phyloP scores from a whole-genome alignment of 2,329 filamentous ascomycete species.

The Paraphoma chrysanthemicola region DNA sequence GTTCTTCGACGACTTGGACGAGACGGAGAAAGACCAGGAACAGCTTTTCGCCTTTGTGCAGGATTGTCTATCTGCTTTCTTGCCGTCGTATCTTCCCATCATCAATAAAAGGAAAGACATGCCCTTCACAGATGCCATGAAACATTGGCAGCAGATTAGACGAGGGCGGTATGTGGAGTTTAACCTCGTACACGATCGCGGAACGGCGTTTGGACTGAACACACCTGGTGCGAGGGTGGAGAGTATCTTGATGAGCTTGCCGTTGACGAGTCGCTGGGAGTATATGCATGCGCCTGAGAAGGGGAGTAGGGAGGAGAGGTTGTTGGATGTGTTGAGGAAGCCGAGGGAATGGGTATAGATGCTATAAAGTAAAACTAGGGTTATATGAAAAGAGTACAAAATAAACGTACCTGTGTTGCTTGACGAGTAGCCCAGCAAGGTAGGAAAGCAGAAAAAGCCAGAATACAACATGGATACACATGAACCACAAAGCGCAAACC shows the following conservation, averaged over 20 bases:
- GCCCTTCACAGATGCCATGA: slow-evolving; percentile 84
- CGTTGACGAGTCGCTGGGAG: slow-evolving; percentile 89
- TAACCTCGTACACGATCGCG: slow-evolving; percentile 95
- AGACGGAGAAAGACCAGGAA: slow-evolving; percentile 83
- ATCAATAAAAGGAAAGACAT: slow-evolving; percentile 88
- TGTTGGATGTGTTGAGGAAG: slow-evolving; percentile 74
- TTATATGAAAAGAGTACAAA: too few relatives aligned
- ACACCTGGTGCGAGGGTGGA: slow-evolving; percentile 91
- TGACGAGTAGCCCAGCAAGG: too few relatives aligned
- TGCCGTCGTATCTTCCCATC: slow-evolving; percentile 91
- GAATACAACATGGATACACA: not conserved
- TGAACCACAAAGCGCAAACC: not conserved
- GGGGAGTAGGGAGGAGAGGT: slow-evolving; percentile 76
- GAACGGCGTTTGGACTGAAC: slow-evolving; percentile 87
- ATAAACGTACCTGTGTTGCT: too few relatives aligned
- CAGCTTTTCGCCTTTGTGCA: slow-evolving; percentile 89
- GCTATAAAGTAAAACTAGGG: too few relatives aligned
- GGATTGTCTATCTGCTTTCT: slow-evolving; percentile 83
- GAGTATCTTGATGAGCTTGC: slow-evolving; percentile 97
- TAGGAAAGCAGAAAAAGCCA: too few relatives aligned
- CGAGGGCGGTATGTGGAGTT: slow-evolving; percentile 98
- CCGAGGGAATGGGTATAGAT: slow-evolving; percentile 65
- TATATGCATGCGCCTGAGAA: slow-evolving; percentile 91
- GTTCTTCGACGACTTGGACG: slow-evolving; percentile 98
- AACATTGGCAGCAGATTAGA: slow-evolving; percentile 95